Evolutionary conservation across 371 early-diverging fungal species (phyloP).

Genomic region (Mortierella sp.): DNA sequence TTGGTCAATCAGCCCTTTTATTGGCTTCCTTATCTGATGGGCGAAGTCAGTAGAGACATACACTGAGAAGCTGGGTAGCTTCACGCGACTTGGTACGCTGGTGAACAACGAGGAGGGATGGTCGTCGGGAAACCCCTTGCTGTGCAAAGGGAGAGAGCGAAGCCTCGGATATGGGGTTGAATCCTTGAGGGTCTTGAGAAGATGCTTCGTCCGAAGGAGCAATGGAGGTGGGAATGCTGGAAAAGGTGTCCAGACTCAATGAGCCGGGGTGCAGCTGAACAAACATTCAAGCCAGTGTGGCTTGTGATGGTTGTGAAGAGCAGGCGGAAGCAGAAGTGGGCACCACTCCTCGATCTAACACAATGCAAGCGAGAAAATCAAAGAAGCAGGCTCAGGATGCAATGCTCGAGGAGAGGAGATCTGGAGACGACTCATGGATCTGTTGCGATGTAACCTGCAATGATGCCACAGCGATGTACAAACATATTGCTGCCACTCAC

Average conservation of each 20-base stretch:
- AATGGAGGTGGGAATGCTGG: neutral
- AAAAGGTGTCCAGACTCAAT: too few species aligned
- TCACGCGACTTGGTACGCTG: conserved; percentile 1
- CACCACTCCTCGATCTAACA: neutral
- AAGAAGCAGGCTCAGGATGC: conserved; percentile 31
- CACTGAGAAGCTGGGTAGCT: neutral
- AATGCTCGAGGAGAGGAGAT: conserved; percentile 20
- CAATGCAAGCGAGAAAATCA: conserved; percentile 26
- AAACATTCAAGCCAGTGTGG: neutral
- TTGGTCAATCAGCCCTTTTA: neutral
- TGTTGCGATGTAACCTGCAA: conserved; percentile 28
- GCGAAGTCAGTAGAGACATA: neutral
- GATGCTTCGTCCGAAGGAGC: neutral
- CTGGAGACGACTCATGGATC: conserved; percentile 26
- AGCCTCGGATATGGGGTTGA: neutral
- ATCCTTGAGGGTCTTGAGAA: neutral
- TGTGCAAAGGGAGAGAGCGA: neutral
- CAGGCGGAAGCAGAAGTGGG: too few species aligned
- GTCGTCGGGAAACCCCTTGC: neutral
- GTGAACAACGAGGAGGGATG: neutral
- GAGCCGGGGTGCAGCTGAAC: too few species aligned
- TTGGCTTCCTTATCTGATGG: neutral
- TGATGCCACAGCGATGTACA: conserved; percentile 21
- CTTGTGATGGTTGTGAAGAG: neutral
- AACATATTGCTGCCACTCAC: conserved; percentile 32